Evolutionary conservation across 2,329 filamentous ascomycete genomes (phyloP).

Genomic region (Coleophoma cylindrospora): DNA sequence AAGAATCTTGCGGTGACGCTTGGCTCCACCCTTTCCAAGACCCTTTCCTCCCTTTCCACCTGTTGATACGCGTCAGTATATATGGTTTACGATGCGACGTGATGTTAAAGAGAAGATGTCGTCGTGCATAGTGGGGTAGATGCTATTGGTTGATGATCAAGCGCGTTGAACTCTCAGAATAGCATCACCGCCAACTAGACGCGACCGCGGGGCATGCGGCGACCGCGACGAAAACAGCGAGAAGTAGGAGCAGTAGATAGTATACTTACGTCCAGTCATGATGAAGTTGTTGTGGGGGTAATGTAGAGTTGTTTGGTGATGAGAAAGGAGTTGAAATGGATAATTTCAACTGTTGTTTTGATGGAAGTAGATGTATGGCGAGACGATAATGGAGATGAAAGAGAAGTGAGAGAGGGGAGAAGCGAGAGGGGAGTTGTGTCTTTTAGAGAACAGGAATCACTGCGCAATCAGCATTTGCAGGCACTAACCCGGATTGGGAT

Average conservation of each 20-base stretch:
- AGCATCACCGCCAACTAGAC: slow-evolving; percentile 19
- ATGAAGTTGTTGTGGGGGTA: slow-evolving; percentile 35
- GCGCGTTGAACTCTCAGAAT: slow-evolving; percentile 8
- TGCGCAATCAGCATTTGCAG: no score
- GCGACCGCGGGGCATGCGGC: slow-evolving; percentile 11
- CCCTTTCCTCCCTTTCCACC: slow-evolving; percentile 96
- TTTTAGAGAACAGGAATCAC: no score
- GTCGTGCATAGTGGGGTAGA: slow-evolving; percentile 11
- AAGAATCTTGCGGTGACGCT: slow-evolving; percentile 98
- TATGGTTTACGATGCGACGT: neutral
- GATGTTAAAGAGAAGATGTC: slow-evolving; percentile 3
- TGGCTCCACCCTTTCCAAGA: slow-evolving; percentile 96
- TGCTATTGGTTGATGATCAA: slow-evolving; percentile 11
- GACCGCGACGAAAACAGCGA: slow-evolving; percentile 15
- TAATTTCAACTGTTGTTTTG: slow-evolving; percentile 5
- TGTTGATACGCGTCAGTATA: slow-evolving; percentile 46
- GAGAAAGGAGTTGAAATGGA: slow-evolving; percentile 23
- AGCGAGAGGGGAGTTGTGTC: no score
- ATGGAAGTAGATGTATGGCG: slow-evolving; percentile 6
- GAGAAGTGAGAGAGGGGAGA: neutral
- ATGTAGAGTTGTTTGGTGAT: slow-evolving; percentile 27
- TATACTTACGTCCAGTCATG: slow-evolving; percentile 69
- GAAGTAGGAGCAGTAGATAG: slow-evolving; percentile 9
- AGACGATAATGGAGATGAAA: slow-evolving; percentile 2
- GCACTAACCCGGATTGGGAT: no score